Percentiles rank a stretch among this genome's conserved stretches.
Evolutionary conservation across 371 early-diverging fungal species (phyloP).

Genomic region (Globomyces sp.): DNA sequence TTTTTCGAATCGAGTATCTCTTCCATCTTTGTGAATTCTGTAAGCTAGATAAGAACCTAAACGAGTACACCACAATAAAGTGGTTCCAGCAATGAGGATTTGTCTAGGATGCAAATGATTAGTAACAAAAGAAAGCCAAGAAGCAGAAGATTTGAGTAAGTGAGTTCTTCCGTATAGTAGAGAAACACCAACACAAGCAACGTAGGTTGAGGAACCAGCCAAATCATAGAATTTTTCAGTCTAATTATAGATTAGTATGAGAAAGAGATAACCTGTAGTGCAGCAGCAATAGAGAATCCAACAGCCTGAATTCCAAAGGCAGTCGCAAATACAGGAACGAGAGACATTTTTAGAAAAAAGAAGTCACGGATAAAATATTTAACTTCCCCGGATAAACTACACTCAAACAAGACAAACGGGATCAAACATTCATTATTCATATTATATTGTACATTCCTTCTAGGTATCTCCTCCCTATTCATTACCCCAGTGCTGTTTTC

Average conservation of each 20-base stretch:
- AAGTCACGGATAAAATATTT: no score
- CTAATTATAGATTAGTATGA: not conserved
- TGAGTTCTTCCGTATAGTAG: conserved; percentile 13
- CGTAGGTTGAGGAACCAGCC: conserved; percentile 41
- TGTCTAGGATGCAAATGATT: conserved; percentile 32
- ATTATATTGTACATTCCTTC: no score
- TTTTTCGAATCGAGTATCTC: conserved; percentile 41
- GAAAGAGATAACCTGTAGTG: conserved; percentile 13
- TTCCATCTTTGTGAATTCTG: conserved; percentile 24
- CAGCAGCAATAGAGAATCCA: conserved; percentile 34
- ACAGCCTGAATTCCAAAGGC: conserved; percentile 13
- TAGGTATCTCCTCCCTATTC: no score
- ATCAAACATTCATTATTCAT: no score
- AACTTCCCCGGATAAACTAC: no score
- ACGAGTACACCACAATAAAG: conserved; percentile 39
- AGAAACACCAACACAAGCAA: conserved; percentile 33
- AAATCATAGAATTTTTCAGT: conserved; percentile 47
- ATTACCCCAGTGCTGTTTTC: no score
- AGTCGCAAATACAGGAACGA: conserved; percentile 7
- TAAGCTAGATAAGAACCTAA: conserved; percentile 40
- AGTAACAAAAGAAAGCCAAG: not conserved
- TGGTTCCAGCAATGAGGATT: conserved; percentile 32
- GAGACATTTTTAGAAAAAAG: not conserved
- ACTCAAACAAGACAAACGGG: no score
- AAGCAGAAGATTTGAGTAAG: conserved; percentile 17